Evolutionary conservation across 805 yeast genomes (phyloP), one percentile per base, ranked within the genome.

Genomic region (Lachancea fermentati): DNA sequence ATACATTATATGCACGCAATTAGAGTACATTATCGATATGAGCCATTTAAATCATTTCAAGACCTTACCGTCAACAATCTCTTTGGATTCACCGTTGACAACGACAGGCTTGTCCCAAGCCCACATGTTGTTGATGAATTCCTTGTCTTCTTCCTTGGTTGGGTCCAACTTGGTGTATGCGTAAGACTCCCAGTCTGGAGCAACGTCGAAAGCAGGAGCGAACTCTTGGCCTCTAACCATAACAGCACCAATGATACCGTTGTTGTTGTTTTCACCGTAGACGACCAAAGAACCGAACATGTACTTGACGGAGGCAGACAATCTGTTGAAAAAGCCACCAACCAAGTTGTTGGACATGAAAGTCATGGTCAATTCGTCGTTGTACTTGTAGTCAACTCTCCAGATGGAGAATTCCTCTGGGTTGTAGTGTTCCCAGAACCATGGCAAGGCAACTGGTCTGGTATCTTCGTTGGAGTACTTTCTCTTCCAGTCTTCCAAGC

Each of bases 161-260:
- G 84, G 75, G 64, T 91, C 97, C 64, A 91, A 76, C 76, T 85
- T 81, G 64, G 79, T 69, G 85, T 76, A 87, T 45, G 66, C 64
- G 73, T 86, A 91, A 39, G 96, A 86, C 73, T 91, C 97, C 95
- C 95, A 88, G 72, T 91, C 98, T 71, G 97, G 97, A 63, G 97
- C 97, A 69, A 89, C 97, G 54, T 89, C 85, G 63, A 89, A 86
- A 51, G 95, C 97, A 66, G 96, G 95, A 44, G 56, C 76, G 65
- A 57, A 71, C 51, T 89, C 95, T 69, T 88, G 85, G 60, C 97
- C 97, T 73, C 96, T 86, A 63, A 89, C 82, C 62, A 89, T 71
- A 78, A 89, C 81, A 64, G 83, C 93, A 75, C 95, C 96, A 59
- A 85, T 73, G 66, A 89, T 86, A 75, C 96, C 96, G 73, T 87